These are phyloP conservation scores for Ogataea salicorniae DNA, from an alignment of 805 yeast species.

Conservation along the genomic window DNA sequence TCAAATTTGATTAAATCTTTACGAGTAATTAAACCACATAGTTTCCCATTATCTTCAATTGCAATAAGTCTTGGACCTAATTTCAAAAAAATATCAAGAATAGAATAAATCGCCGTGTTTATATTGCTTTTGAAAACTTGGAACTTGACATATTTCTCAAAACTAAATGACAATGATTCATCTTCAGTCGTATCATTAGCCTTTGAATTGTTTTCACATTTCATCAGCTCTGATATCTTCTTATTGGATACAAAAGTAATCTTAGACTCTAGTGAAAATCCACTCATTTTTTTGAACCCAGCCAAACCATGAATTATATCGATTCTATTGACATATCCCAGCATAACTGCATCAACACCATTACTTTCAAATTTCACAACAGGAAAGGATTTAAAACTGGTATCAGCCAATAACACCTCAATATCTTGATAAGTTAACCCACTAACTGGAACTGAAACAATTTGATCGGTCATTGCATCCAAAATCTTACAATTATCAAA, in stretches of 20 bases:
- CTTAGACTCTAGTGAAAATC: constrained; percentile 1
- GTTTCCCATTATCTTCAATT: constrained; percentile 54
- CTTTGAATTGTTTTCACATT: background rate
- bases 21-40: constrained; percentile 76
- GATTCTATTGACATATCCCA: constrained; percentile 42
- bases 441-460: constrained; percentile 35
- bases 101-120: constrained; percentile 51
- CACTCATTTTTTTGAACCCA: constrained; percentile 15
- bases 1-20: constrained; percentile 77
- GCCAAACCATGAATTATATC: constrained; percentile 33
- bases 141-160: constrained; percentile 36
- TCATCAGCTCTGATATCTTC: background rate
- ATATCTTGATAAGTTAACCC: constrained; percentile 33
- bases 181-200: background rate
- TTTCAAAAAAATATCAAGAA: constrained; percentile 64
- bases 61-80: constrained; percentile 75
- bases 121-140: constrained; percentile 61
- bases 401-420: constrained; percentile 29
- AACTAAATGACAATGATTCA: constrained; percentile 9
- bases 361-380: constrained; percentile 34
- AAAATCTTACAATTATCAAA: constrained; percentile 43
- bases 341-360: constrained; percentile 32
- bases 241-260: constrained; percentile 13
- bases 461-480: constrained; percentile 57
- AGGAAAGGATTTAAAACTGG: constrained; percentile 48